Evolutionary conservation across 352 stramenopile genomes (phyloP).

Genomic region (Globisporangium acanthophoron): DNA sequence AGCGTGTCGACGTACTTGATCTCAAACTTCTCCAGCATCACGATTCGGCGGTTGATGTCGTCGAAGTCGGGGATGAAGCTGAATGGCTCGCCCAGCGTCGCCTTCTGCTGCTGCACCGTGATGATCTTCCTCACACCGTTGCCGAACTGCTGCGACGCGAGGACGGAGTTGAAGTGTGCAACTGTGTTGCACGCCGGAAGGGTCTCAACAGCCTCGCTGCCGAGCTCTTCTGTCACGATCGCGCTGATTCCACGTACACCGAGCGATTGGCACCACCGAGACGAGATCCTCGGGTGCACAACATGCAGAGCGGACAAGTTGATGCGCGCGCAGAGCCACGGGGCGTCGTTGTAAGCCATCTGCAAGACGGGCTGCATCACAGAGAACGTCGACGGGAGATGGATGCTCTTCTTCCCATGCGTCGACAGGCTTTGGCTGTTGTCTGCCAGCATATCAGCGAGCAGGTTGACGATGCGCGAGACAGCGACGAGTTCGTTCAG

Average conservation of each 20-base stretch:
- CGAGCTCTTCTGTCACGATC: constrained; percentile 60
- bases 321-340: constrained; percentile 56
- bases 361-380: constrained; percentile 48
- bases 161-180: constrained; percentile 42
- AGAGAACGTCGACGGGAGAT: constrained; percentile 47
- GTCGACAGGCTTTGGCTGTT: constrained; percentile 34
- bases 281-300: constrained; percentile 56
- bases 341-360: constrained; percentile 73
- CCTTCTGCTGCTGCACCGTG: constrained; percentile 60
- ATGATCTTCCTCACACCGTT: constrained; percentile 61
- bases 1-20: constrained; percentile 47
- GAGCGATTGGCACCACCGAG: constrained; percentile 44
- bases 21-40: constrained; percentile 36
- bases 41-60: constrained; percentile 51
- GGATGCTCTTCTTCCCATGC: constrained; percentile 39
- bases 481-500: constrained; percentile 87
- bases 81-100: constrained; percentile 31
- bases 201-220: constrained; percentile 9
- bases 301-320: constrained; percentile 55
- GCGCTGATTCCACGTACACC: constrained; percentile 52
- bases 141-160: constrained; percentile 48
- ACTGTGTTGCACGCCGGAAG: constrained; percentile 23
- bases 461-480: constrained; percentile 60
- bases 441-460: constrained; percentile 43
- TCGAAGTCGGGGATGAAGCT: constrained; percentile 53